Conservation (phyloP, 495 filamentous ascomycete genomes). For the Penicillium canariense region DNA sequence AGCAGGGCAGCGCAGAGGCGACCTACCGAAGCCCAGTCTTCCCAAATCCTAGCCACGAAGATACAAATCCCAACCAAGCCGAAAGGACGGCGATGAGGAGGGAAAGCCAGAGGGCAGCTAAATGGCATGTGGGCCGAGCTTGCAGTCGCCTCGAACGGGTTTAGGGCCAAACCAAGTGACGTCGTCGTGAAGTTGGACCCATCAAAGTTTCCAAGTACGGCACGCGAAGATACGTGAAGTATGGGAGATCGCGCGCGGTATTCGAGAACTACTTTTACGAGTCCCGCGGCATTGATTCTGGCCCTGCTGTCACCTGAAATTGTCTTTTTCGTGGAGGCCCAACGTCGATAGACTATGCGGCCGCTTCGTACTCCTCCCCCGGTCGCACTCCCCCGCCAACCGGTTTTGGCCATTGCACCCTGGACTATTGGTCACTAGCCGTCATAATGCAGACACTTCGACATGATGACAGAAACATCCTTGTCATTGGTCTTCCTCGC, state of each 20-base stretch:
- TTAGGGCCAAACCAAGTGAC: slow-evolving; percentile 30
- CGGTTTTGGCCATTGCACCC: slow-evolving; percentile 1
- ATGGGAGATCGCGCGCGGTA: too few species aligned
- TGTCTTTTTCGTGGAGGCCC: too few species aligned
- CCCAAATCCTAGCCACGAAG: not conserved
- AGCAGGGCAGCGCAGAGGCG: not conserved
- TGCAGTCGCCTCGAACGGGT: slow-evolving; percentile 19
- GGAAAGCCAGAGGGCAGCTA: slow-evolving; percentile 11
- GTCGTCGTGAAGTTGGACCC: slow-evolving; percentile 18
- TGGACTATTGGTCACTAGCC: not conserved
- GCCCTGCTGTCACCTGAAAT: too few species aligned
- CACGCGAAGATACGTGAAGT: too few species aligned
- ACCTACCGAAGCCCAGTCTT: slow-evolving; percentile 1
- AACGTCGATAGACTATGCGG: not conserved
- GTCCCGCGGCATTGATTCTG: too few species aligned
- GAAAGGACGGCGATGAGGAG: slow-evolving; percentile 6
- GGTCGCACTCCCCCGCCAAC: slow-evolving; percentile 6
- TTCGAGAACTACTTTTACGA: not conserved
- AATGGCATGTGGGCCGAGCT: slow-evolving; percentile 31
- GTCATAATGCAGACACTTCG: not conserved
- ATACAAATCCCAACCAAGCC: slow-evolving; percentile 4
- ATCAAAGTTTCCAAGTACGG: not conserved
- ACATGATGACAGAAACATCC: not conserved
- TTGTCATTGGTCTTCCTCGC: not conserved
- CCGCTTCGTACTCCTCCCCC: not conserved